Evolutionary conservation across 305 asterid genomes (phyloP), one percentile per base, ranked within the genome.

Genomic region (Solanum chacoense): DNA sequence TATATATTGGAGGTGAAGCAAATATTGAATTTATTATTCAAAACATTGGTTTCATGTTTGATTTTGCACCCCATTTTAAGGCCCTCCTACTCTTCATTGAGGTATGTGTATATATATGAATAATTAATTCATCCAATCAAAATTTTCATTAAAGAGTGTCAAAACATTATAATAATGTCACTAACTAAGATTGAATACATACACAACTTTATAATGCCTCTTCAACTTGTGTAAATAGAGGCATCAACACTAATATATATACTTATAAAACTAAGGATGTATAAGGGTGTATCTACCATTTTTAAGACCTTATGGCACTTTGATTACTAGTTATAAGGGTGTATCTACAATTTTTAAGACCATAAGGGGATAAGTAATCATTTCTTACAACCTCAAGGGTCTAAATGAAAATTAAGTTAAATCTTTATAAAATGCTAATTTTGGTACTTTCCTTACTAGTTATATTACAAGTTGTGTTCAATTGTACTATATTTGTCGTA

Each of bases 21-120:
- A 92, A 94, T 36, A 91, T 95, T 76, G 99, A 95, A 88, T 96
- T 98, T 98, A 95, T 95, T 24, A 92, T 98, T 22, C 95, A 94
- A 73, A 95, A 96, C 90, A 94, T 98, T 0, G 98, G 99, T 65
- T 95, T 96, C 95, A 92, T 95, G 98, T 96, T 94, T 86, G 95
- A 96, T 5, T 90, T 35, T 3, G 98, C 98, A 0, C 97, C 96
- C 11, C 89, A 29, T 86, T 96, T 95, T 85, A 89, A 90, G 85
- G 96, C 99, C 26, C 24, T 55, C 10, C 37, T 95, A 3, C 92
- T 96, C 77, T 96, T 96, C 95, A 94, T 95, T 29, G 99, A 96
- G 98, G 99, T 96, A 71, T n/a, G 13, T 10, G 7, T 22, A n/a
- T 63, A 22, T 63, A 22, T 63, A 55, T 59, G n/a, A 55, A 55